Evolutionary conservation across 192 early-diverging fungal genomes (phyloP).

Genomic region (Chytriomyces confervae): DNA sequence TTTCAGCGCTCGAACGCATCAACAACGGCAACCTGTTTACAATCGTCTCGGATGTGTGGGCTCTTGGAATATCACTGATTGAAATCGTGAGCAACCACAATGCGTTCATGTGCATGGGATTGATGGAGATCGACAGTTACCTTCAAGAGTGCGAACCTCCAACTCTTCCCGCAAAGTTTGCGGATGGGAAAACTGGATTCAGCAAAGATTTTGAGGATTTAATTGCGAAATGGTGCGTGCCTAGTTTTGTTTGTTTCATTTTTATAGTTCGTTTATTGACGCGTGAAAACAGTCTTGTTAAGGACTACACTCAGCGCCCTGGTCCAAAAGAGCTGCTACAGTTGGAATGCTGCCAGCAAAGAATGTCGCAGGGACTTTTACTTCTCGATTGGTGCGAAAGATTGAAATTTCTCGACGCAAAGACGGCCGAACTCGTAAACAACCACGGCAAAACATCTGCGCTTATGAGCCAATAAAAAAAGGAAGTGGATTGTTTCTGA

Average conservation of each 20-base stretch:
- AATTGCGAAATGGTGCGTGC: conserved; percentile 54
- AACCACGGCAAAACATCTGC: no score
- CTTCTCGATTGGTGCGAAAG: not conserved
- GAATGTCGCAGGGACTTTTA: not conserved
- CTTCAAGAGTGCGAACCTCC: conserved; percentile 90
- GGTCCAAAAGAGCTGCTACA: not conserved
- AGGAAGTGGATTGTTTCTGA: no score
- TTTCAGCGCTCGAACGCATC: conserved; percentile 81
- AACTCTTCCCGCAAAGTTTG: conserved; percentile 52
- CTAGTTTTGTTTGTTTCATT: not conserved
- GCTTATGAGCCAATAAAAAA: no score
- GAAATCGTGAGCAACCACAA: conserved; percentile 91
- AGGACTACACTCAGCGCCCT: not conserved
- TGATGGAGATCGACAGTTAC: conserved; percentile 88
- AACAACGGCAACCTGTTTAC: conserved; percentile 75
- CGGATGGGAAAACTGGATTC: conserved; percentile 47
- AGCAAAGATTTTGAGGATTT: conserved; percentile 77
- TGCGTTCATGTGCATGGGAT: conserved; percentile 76
- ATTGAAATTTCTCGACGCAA: no score
- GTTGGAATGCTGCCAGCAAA: not conserved
- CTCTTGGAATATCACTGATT: conserved; percentile 82
- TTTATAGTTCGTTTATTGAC: not conserved
- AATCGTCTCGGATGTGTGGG: conserved; percentile 94
- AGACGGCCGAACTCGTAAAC: no score
- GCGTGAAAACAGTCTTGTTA: not conserved